A percentile compares a stretch with the other conserved stretches of the same genome.
These are phyloP conservation scores for Colletotrichum coccodes DNA, from an alignment of 2,329 filamentous ascomycete species.

Conservation along the genomic window DNA sequence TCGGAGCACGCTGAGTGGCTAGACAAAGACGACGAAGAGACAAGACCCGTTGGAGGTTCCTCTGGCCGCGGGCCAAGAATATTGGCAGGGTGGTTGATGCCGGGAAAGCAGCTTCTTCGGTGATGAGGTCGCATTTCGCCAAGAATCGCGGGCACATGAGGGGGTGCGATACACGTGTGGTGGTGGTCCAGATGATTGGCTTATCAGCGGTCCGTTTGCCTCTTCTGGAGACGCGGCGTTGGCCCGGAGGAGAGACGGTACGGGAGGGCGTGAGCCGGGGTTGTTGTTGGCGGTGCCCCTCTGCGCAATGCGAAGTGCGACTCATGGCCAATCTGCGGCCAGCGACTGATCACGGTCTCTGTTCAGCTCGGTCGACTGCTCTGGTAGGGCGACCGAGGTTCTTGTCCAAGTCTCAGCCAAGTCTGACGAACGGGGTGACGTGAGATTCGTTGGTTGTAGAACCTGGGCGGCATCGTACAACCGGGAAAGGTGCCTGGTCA, in stretches of 20 bases:
- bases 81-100: conserved; percentile 14
- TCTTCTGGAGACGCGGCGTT: conserved; percentile 5
- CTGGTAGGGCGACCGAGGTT: background rate
- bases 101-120: conserved; percentile 27
- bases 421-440: background rate
- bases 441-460: background rate
- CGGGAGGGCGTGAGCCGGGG: background rate
- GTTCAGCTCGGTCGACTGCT: background rate
- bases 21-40: background rate
- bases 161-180: conserved; percentile 24
- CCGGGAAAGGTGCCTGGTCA: background rate
- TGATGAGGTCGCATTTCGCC: conserved; percentile 26
- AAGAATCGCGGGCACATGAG: conserved; percentile 19
- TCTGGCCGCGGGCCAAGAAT: conserved; percentile 13
- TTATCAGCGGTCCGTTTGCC: conserved; percentile 29
- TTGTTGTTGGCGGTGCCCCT: background rate
- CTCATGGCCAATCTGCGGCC: conserved; percentile 14
- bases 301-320: background rate
- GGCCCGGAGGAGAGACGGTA: background rate
- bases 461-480: background rate
- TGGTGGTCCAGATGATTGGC: conserved; percentile 27
- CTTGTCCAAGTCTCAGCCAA: background rate
- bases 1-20: conserved; percentile 16
- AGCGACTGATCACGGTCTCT: conserved; percentile 19
- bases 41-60: background rate